Evolutionary conservation across 2,329 filamentous ascomycete species (phyloP).

Genomic region (Pezicula rhizophila): DNA sequence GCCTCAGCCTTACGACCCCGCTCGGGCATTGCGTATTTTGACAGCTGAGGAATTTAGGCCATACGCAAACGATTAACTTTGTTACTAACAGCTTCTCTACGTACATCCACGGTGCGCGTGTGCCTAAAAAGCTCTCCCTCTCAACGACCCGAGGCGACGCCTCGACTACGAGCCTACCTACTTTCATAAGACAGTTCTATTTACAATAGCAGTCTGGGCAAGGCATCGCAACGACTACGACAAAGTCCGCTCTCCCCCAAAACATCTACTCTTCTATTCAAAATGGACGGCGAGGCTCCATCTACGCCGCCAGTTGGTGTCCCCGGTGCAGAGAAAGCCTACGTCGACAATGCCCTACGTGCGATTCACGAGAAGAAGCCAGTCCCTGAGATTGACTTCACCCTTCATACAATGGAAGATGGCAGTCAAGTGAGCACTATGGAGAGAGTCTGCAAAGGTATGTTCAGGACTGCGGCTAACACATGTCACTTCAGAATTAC

Average conservation of each 20-base stretch:
- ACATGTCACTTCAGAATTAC: not conserved
- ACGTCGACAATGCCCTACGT: conserved; percentile 84
- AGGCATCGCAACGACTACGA: not conserved
- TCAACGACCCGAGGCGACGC: not conserved
- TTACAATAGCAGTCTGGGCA: too few relatives aligned
- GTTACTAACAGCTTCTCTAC: not conserved
- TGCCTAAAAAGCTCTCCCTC: not conserved
- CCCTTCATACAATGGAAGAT: conserved; percentile 97
- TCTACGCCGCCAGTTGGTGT: conserved; percentile 8
- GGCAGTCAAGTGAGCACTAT: conserved; percentile 88
- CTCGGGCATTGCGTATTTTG: not conserved
- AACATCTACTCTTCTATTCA: not conserved
- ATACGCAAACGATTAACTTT: not conserved
- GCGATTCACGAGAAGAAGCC: conserved; percentile 94
- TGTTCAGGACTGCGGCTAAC: conserved; percentile 9
- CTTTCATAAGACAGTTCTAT: not conserved
- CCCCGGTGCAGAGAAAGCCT: conserved; percentile 26
- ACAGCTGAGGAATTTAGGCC: not conserved
- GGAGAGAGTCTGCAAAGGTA: conserved; percentile 98
- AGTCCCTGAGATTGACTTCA: conserved; percentile 96
- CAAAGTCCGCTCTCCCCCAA: not conserved
- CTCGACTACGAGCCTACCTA: not conserved
- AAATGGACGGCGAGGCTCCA: conserved; percentile 24
- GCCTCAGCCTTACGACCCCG: not conserved
- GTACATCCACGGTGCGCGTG: not conserved